These are phyloP conservation scores for sunflower (Helianthus annuus) DNA, from an alignment of 129 eudicot genomes.

Conservation along the genomic window DNA sequence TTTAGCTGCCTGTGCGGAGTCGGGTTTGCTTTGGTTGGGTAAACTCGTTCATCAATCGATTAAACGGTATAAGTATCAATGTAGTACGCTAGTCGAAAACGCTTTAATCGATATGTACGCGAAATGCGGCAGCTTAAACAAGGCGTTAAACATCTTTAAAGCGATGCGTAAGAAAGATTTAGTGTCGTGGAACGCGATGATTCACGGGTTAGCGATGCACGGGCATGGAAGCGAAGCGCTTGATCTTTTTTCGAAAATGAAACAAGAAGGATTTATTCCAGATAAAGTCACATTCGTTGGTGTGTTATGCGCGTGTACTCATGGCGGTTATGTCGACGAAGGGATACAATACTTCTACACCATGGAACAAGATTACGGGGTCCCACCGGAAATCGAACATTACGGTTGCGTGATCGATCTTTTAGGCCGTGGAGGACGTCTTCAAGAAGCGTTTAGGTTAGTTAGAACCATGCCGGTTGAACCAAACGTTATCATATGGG, in stretches of 20 bases:
- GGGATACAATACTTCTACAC: constrained; percentile 64
- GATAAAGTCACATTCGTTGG: constrained; percentile 85
- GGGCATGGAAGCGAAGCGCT: constrained; percentile 81
- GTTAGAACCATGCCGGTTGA: constrained; percentile 73
- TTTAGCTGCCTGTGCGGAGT: constrained; percentile 75
- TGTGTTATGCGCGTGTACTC: constrained; percentile 80
- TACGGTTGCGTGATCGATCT: constrained; percentile 92
- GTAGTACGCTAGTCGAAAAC: constrained; percentile 46
- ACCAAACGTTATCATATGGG: constrained; percentile 87
- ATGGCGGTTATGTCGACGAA: constrained; percentile 59
- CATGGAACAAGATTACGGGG: constrained; percentile 70
- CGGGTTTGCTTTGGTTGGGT: constrained; percentile 78
- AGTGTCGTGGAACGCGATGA: constrained; percentile 87
- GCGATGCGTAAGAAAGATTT: constrained; percentile 60
- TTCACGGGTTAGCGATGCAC: constrained; percentile 87
- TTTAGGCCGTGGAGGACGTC: constrained; percentile 80
- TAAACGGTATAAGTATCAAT: constrained; percentile 35
- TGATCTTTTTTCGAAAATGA: constrained; percentile 60
- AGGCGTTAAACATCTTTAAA: constrained; percentile 53
- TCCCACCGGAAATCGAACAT: constrained; percentile 77
- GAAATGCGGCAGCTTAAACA: constrained; percentile 78
- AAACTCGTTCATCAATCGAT: constrained; percentile 64
- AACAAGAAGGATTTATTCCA: constrained; percentile 61
- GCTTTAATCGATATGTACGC: constrained; percentile 88
- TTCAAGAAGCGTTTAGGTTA: constrained; percentile 73